These are phyloP conservation scores for Lyophyllum decastes DNA, from an alignment of 768 basidiomycete species.

Conservation along the genomic window DNA sequence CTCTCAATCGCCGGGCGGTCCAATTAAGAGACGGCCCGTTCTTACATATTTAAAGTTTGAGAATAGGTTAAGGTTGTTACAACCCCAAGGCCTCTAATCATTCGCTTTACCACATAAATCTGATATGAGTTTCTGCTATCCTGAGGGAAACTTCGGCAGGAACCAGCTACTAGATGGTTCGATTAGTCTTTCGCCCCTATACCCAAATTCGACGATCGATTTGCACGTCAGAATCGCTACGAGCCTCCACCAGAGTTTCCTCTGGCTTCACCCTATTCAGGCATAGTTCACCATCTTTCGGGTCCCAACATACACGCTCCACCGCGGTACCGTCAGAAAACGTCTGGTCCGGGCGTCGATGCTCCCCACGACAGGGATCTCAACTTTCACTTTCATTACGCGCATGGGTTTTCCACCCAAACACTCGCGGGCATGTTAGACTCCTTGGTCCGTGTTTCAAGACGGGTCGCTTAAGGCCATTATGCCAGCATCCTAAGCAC, in stretches of 20 bases:
- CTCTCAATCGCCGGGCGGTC: constrained; percentile 82
- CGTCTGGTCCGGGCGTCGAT: constrained; percentile 75
- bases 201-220: constrained; percentile 95
- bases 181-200: constrained; percentile 97
- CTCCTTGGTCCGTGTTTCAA: too few species aligned
- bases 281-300: constrained; percentile 72
- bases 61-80: neutral
- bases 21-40: constrained; percentile 69
- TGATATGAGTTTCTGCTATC: constrained; percentile 23
- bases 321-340: constrained; percentile 76
- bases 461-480: too few species aligned
- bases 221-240: constrained; percentile 96
- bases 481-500: too few species aligned
- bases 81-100: constrained; percentile 59
- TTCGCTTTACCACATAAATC: constrained; percentile 73
- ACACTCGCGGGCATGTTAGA: too few species aligned
- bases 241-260: constrained; percentile 96
- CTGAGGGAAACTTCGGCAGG: constrained; percentile 86
- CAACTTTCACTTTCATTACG: too few species aligned
- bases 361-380: constrained; percentile 64
- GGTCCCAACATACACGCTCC: constrained; percentile 78
- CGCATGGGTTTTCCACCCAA: too few species aligned
- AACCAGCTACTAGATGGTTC: constrained; percentile 67
- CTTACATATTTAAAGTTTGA: constrained; percentile 87
- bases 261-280: constrained; percentile 91